Evolutionary conservation across 345 rosid genomes (phyloP).

Genomic region (Fremontodendron californicum): DNA sequence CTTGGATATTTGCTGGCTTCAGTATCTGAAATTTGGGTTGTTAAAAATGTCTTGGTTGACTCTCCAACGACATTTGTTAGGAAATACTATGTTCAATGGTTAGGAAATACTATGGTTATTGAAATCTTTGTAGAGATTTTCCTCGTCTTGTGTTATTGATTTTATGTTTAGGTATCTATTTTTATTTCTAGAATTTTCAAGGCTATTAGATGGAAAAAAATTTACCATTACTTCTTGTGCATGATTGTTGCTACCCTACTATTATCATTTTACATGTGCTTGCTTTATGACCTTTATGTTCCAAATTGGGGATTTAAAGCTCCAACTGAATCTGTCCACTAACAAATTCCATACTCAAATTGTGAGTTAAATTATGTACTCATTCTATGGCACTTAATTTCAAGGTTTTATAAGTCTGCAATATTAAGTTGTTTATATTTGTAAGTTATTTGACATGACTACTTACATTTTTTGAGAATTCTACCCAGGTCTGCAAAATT

Average conservation of each 20-base stretch:
- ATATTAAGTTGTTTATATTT: too few species aligned
- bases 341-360: too few species aligned
- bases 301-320: too few species aligned
- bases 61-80: constrained; percentile 34
- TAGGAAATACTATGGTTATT: constrained; percentile 4
- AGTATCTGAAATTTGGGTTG: constrained; percentile 55
- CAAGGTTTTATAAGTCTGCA: too few species aligned
- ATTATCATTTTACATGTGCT: constrained; percentile 35
- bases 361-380: too few species aligned
- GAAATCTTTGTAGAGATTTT: background rate
- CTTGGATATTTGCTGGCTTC: constrained; percentile 57
- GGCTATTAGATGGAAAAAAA: background rate
- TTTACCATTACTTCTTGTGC: constrained; percentile 16
- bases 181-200: background rate
- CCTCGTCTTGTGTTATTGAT: background rate
- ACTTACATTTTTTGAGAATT: too few species aligned
- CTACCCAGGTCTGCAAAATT: too few species aligned
- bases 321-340: too few species aligned
- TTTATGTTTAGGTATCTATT: background rate
- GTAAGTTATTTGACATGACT: background rate
- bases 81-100: constrained; percentile 54
- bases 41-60: constrained; percentile 31
- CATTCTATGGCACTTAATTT: too few species aligned
- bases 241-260: constrained; percentile 39
- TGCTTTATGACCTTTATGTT: constrained; percentile 50